Percentiles rank a stretch among this genome's conserved stretches.
Conservation (phyloP, 768 basidiomycete species). For the Tylopilus plumbeoviolaceoides region DNA sequence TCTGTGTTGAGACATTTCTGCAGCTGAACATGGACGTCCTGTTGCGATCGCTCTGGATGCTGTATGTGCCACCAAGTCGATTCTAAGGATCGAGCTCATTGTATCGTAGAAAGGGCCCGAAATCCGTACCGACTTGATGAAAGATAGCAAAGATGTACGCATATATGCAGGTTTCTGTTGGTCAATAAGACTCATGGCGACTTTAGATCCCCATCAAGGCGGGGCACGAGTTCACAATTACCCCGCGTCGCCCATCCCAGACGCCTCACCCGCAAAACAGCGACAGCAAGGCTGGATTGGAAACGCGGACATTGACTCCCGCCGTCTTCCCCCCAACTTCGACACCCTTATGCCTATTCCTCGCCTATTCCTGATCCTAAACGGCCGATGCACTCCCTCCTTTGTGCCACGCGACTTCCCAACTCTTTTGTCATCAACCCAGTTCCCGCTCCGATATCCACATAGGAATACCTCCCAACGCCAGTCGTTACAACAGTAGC, state of each 20-base stretch:
- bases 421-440: conserved; percentile 21
- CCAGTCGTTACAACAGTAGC: conserved; percentile 4
- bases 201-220: conserved; percentile 76
- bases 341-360: conserved; percentile 55
- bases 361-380: conserved; percentile 16
- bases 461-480: not conserved
- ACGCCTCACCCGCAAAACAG: conserved; percentile 16
- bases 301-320: conserved; percentile 20
- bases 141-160: conserved; percentile 76
- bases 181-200: conserved; percentile 28
- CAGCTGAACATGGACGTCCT: conserved; percentile 73
- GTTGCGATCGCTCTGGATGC: conserved; percentile 98
- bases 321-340: conserved; percentile 24
- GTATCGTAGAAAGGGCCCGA: too few relatives aligned
- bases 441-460: not conserved
- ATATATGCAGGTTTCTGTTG: conserved; percentile 7
- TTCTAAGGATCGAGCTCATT: not conserved
- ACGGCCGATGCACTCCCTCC: not conserved
- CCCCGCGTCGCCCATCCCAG: conserved; percentile 28
- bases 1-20: conserved; percentile 3
- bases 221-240: conserved; percentile 91
- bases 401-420: conserved; percentile 22
- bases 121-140: too few relatives aligned
- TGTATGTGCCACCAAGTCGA: conserved; percentile 41
- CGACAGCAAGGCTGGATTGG: conserved; percentile 13